These are phyloP conservation scores for Juncus inflexus DNA, from an alignment of 176 grass and related monocot genomes.

Conservation along the genomic window DNA sequence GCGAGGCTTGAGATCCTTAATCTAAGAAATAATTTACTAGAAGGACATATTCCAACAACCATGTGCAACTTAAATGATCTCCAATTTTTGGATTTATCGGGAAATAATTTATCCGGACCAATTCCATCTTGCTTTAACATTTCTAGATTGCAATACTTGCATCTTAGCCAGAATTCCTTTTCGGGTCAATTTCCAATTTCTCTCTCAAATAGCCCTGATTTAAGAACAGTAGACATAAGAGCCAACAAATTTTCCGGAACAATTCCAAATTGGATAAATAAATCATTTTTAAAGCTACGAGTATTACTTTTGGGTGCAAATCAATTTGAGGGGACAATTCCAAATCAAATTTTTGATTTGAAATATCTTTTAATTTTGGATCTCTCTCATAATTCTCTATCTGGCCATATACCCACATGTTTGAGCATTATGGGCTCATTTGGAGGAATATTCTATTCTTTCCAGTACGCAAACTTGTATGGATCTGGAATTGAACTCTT, in stretches of 20 bases:
- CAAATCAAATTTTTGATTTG: conserved; percentile 19
- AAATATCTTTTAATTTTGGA: conserved; percentile 20
- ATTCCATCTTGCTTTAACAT: conserved; percentile 23
- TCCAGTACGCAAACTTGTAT: conserved; percentile 3
- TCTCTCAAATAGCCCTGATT: not conserved
- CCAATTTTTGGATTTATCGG: conserved; percentile 31
- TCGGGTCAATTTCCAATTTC: conserved; percentile 18
- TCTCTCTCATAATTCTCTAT: conserved; percentile 32
- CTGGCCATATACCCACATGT: conserved; percentile 26
- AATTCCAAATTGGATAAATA: conserved; percentile 8
- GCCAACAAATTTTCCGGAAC: conserved; percentile 25
- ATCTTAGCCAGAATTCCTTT: conserved; percentile 23
- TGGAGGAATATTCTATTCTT: not conserved
- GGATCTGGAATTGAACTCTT: not conserved
- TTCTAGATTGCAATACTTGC: conserved; percentile 3
- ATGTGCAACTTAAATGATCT: not conserved
- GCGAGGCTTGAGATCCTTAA: not conserved
- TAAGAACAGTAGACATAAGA: conserved; percentile 19
- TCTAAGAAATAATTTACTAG: conserved; percentile 28
- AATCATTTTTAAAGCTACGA: conserved; percentile 23
- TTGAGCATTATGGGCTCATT: conserved; percentile 22
- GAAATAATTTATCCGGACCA: conserved; percentile 26
- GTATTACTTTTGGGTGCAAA: conserved; percentile 28
- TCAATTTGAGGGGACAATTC: conserved; percentile 21
- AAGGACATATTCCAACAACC: conserved; percentile 6